Conservation (phyloP, 169 alveolate species). For the Plasmodium coatneyi region DNA sequence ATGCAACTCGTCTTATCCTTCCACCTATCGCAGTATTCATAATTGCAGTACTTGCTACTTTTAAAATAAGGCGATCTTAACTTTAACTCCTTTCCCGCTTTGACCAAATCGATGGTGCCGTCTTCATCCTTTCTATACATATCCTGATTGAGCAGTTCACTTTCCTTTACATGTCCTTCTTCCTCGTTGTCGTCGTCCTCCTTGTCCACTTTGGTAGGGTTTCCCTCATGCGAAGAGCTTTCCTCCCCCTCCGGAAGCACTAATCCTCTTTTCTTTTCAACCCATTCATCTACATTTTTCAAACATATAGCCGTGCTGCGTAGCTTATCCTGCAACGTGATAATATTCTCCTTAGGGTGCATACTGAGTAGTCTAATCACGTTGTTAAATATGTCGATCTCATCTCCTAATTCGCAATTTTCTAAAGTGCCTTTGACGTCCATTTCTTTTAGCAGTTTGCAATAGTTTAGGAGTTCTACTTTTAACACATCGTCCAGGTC, state of each 20-base stretch:
- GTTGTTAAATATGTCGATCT: slow-evolving; percentile 16
- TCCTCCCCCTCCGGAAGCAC: slow-evolving; percentile 2
- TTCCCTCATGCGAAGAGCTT: neutral
- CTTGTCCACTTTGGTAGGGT: neutral
- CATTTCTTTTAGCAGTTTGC: slow-evolving; percentile 26
- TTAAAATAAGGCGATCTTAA: slow-evolving; percentile 10
- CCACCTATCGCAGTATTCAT: slow-evolving; percentile 41
- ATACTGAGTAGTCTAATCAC: neutral
- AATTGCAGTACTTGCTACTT: slow-evolving; percentile 36
- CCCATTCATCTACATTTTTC: slow-evolving; percentile 29
- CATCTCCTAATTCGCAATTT: slow-evolving; percentile 9
- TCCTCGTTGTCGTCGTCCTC: neutral
- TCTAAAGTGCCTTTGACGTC: slow-evolving; percentile 2
- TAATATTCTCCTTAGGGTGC: neutral
- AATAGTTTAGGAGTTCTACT: slow-evolving; percentile 13
- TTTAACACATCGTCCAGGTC: slow-evolving; percentile 12
- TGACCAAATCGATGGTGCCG: slow-evolving; percentile 26
- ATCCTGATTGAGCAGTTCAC: neutral
- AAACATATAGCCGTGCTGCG: slow-evolving; percentile 24
- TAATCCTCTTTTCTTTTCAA: slow-evolving; percentile 30
- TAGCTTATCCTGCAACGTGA: slow-evolving; percentile 13
- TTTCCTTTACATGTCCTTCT: neutral
- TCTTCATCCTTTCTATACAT: slow-evolving; percentile 3
- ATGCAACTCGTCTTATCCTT: slow-evolving; percentile 36
- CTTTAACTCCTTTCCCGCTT: neutral